Evolutionary conservation across 2,329 filamentous ascomycete genomes (phyloP).

Genomic region (Claviceps africana): DNA sequence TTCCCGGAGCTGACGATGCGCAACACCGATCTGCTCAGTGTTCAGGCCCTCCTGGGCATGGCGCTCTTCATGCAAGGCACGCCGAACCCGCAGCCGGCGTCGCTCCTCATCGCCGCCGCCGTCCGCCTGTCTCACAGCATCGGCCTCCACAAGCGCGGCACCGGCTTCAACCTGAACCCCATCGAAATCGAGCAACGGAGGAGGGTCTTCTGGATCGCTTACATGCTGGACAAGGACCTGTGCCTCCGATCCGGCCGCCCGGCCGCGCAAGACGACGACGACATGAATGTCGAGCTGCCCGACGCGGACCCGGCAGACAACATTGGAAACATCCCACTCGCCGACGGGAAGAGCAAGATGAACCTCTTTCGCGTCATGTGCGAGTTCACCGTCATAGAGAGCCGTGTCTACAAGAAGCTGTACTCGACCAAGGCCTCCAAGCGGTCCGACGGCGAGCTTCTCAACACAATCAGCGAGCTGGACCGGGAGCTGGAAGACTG

Average conservation of each 20-base stretch:
- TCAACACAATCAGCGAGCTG: conserved; percentile 91
- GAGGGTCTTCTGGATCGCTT: conserved; percentile 52
- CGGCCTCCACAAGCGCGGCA: conserved; percentile 84
- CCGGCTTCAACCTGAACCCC: conserved; percentile 82
- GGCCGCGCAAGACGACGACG: conserved; percentile 48
- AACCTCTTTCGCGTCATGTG: conserved; percentile 92
- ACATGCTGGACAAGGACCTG: conserved; percentile 51
- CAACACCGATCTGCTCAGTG: conserved; percentile 86
- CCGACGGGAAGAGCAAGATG: conserved; percentile 80
- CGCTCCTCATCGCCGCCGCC: conserved; percentile 79
- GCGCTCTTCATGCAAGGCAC: conserved; percentile 90
- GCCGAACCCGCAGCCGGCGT: conserved; percentile 88
- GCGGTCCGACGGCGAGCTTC: conserved; percentile 79
- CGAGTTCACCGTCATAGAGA: conserved; percentile 81
- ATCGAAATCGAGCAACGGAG: conserved; percentile 84
- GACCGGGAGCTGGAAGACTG: conserved; percentile 83
- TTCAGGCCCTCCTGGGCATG: conserved; percentile 89
- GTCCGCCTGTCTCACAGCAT: conserved; percentile 88
- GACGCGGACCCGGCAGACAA: conserved; percentile 84
- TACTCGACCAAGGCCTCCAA: conserved; percentile 89
- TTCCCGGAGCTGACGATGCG: conserved; percentile 88
- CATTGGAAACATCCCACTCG: conserved; percentile 83
- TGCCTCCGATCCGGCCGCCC: conserved; percentile 46
- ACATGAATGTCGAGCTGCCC: conserved; percentile 91
- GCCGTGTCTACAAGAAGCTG: conserved; percentile 80